Conservation (phyloP, 164 flowering plant genomes). For the Dillenia suffruticosa region DNA sequence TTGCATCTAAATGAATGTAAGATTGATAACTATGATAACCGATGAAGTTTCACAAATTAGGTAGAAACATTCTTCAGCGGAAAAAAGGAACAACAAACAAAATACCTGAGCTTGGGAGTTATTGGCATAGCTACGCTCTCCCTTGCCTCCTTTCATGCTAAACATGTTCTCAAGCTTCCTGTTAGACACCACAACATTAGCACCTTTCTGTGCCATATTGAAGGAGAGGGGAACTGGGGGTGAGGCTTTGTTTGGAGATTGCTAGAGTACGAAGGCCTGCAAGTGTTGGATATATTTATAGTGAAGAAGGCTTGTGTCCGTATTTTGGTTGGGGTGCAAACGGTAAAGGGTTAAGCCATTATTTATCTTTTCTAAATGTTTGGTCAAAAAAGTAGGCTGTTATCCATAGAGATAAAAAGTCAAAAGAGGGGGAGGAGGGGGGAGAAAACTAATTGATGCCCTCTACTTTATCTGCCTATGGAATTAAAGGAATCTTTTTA, state of each 20-base stretch:
- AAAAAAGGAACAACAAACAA: neutral
- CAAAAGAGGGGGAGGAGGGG: no score
- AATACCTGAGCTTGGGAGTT: slow-evolving; percentile 90
- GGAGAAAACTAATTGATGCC: no score
- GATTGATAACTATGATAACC: no score
- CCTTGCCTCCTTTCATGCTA: slow-evolving; percentile 90
- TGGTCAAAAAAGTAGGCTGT: no score
- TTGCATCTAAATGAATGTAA: no score
- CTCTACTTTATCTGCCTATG: no score
- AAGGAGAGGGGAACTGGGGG: neutral
- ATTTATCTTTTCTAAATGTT: neutral
- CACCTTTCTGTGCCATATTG: slow-evolving; percentile 41
- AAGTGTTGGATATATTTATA: no score
- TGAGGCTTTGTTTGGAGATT: neutral
- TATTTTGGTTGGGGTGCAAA: slow-evolving; percentile 7
- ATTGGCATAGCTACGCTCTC: slow-evolving; percentile 75
- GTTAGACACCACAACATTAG: slow-evolving; percentile 52
- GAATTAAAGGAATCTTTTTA: no score
- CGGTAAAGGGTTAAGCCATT: slow-evolving; percentile 4
- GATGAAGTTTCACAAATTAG: neutral
- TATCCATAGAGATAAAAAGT: no score
- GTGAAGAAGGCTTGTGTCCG: neutral
- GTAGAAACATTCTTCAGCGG: neutral
- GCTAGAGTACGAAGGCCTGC: no score
- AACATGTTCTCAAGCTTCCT: slow-evolving; percentile 67